Evolutionary conservation across 345 rosid species (phyloP).

Genomic region (Citrus unshiu): DNA sequence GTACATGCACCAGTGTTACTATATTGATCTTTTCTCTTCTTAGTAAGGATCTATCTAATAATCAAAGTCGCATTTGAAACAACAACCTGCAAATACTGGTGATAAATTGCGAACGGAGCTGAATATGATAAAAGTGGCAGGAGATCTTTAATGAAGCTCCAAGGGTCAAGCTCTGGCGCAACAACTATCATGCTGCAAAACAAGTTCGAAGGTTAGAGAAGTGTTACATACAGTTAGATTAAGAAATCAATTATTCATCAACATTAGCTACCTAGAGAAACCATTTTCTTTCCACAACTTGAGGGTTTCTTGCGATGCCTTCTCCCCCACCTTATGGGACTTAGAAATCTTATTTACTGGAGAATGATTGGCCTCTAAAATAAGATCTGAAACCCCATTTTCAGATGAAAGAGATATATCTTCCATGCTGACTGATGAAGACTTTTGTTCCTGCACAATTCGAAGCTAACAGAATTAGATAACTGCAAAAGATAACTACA

Average conservation of each 20-base stretch:
- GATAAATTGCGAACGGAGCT: slow-evolving; percentile 89
- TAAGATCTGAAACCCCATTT: slow-evolving; percentile 23
- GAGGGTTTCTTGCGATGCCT: slow-evolving; percentile 56
- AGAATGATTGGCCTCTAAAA: slow-evolving; percentile 22
- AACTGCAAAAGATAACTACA: background rate
- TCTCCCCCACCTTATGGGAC: slow-evolving; percentile 66
- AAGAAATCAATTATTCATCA: slow-evolving; percentile 5
- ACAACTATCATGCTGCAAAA: slow-evolving; percentile 74
- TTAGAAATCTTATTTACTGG: slow-evolving; percentile 38
- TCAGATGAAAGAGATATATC: slow-evolving; percentile 39
- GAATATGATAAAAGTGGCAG: slow-evolving; percentile 76
- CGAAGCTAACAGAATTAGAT: slow-evolving; percentile 10
- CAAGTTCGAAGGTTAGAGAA: background rate
- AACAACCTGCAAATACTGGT: slow-evolving; percentile 84
- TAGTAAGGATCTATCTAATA: background rate
- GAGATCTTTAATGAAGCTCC: slow-evolving; percentile 62
- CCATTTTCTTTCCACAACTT: slow-evolving; percentile 78
- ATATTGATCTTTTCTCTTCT: background rate
- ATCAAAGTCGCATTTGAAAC: background rate
- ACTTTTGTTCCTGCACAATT: slow-evolving; percentile 36
- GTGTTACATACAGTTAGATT: background rate
- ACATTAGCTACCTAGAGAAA: slow-evolving; percentile 64
- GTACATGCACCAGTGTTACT: background rate
- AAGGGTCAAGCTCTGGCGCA: slow-evolving; percentile 79
- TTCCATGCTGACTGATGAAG: slow-evolving; percentile 37